These are phyloP conservation scores for Pythium rishiriense DNA, from an alignment of 352 stramenopile genomes.

Conservation along the genomic window DNA sequence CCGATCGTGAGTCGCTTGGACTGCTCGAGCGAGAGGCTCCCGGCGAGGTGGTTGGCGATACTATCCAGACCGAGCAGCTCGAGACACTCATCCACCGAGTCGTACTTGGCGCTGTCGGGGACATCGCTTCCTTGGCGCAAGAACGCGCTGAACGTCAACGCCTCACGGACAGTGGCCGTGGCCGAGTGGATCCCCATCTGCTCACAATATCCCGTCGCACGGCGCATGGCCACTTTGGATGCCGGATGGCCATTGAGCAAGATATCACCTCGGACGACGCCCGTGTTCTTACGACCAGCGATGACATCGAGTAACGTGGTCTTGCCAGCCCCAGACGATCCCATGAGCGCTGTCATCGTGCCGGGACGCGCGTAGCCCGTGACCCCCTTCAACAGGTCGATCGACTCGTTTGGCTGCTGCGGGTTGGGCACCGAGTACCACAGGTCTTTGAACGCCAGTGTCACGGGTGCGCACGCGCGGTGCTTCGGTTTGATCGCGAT, in stretches of 20 bases:
- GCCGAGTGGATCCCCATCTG: constrained; percentile 14
- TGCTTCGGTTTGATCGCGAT: neutral
- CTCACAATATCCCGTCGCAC: constrained; percentile 27
- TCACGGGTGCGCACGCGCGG: constrained; percentile 27
- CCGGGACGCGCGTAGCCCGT: constrained; percentile 30
- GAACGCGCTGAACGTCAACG: constrained; percentile 69
- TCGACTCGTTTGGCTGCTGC: neutral
- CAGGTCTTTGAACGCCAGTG: constrained; percentile 26
- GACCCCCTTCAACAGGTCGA: constrained; percentile 31
- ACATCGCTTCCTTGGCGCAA: constrained; percentile 44
- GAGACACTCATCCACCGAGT: constrained; percentile 41
- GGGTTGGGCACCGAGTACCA: constrained; percentile 21
- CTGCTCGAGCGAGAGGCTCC: constrained; percentile 30
- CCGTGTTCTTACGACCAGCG: constrained; percentile 50
- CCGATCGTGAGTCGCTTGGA: constrained; percentile 60
- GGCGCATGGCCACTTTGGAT: constrained; percentile 19
- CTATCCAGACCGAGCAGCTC: constrained; percentile 33
- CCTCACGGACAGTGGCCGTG: constrained; percentile 12
- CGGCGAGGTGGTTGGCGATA: constrained; percentile 38
- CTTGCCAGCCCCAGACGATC: constrained; percentile 33
- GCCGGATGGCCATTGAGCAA: constrained; percentile 1
- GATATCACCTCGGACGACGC: neutral
- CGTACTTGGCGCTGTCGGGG: constrained; percentile 30
- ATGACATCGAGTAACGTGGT: constrained; percentile 16
- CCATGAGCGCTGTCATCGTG: constrained; percentile 38